phyloP scores from a whole-genome alignment of 331 rosid species.

The Malus hybrid region DNA sequence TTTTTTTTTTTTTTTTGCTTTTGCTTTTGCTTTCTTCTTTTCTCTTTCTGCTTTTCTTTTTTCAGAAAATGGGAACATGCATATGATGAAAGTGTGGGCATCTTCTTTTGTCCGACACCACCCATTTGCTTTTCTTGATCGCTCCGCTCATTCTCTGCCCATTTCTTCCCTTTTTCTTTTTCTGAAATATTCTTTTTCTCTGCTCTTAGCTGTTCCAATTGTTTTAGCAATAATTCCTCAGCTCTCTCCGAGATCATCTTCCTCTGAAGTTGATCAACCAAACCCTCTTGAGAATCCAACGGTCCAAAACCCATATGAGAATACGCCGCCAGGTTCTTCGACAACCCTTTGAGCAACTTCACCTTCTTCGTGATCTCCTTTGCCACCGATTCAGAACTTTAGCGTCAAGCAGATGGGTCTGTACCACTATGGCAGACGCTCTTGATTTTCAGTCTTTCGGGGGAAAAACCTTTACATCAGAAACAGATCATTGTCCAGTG shows the following conservation, averaged over 20 bases:
- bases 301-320: slow-evolving; percentile 28
- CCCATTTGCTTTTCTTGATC: too few relatives aligned
- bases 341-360: slow-evolving; percentile 45
- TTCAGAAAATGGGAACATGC: too few relatives aligned
- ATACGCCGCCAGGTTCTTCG: slow-evolving; percentile 20
- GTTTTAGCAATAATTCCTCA: slow-evolving; percentile 35
- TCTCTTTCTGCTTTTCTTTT: too few relatives aligned
- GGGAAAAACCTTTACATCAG: not conserved
- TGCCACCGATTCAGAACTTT: not conserved
- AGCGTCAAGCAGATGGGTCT: too few relatives aligned
- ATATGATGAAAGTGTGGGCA: too few relatives aligned
- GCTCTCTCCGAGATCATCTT: slow-evolving; percentile 38
- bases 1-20: too few relatives aligned
- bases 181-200: slow-evolving; percentile 57
- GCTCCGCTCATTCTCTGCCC: slow-evolving; percentile 16
- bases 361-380: slow-evolving; percentile 42
- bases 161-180: not conserved
- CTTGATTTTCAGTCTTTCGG: not conserved
- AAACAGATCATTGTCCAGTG: not conserved
- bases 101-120: too few relatives aligned
- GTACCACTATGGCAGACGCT: not conserved
- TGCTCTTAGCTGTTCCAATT: slow-evolving; percentile 38
- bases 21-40: too few relatives aligned
- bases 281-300: slow-evolving; percentile 20
- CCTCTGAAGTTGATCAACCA: slow-evolving; percentile 27